Evolutionary conservation across 2,329 filamentous ascomycete genomes (phyloP).

Genomic region (Xylariaceae sp.): DNA sequence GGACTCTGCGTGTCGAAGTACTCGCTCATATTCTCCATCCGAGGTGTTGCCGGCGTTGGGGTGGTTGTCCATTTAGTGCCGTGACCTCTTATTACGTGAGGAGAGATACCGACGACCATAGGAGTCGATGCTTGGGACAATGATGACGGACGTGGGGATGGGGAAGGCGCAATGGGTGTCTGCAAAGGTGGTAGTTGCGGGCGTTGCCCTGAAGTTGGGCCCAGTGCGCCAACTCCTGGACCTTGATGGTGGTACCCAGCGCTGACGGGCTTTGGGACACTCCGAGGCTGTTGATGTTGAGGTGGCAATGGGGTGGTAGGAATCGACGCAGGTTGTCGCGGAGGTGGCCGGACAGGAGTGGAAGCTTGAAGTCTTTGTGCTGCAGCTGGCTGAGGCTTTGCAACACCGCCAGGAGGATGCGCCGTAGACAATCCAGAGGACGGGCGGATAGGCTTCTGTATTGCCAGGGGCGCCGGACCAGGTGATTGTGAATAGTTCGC

Average conservation of each 20-base stretch:
- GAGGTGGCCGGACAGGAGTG: conserved; percentile 11
- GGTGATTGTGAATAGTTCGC: conserved; percentile 14
- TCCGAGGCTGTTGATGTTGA: conserved; percentile 13
- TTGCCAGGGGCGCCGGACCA: conserved; percentile 7
- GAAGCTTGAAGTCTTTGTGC: conserved; percentile 16
- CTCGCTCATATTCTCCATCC: conserved; percentile 20
- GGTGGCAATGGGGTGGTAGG: conserved; percentile 16
- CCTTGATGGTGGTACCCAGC: conserved; percentile 22
- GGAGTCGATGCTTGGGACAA: conserved; percentile 18
- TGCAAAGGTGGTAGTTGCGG: conserved; percentile 13
- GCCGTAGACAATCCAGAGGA: conserved; percentile 4
- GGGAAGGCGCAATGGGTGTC: conserved; percentile 14
- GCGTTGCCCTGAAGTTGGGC: conserved; percentile 11
- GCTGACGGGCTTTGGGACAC: conserved; percentile 12
- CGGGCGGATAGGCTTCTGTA: conserved; percentile 18
- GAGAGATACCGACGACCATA: conserved; percentile 9
- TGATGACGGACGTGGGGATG: conserved; percentile 11
- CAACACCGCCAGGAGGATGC: neutral
- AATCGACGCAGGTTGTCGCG: conserved; percentile 11
- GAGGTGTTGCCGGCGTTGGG: conserved; percentile 52
- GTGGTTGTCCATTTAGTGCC: conserved; percentile 54
- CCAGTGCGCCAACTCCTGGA: conserved; percentile 10
- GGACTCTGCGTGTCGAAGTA: conserved; percentile 42
- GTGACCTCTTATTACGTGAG: conserved; percentile 27
- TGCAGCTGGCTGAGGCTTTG: conserved; percentile 13